Base-by-base conservation (phyloP, 805 yeast genomes). In the Starmerella vitae region DNA sequence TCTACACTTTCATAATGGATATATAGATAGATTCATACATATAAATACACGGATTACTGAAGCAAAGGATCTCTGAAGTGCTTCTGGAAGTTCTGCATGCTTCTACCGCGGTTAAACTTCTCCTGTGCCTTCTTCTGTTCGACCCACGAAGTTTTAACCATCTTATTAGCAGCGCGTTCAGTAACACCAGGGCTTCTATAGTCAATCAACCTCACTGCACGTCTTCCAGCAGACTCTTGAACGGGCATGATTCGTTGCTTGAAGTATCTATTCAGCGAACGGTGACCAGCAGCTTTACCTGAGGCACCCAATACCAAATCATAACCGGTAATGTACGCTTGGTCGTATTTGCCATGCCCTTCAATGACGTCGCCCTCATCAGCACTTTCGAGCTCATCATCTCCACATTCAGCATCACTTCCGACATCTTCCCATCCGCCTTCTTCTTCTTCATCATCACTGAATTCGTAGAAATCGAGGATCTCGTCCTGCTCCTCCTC, bases 391-490 rank as follows among this genome's bases (percentile, higher is more conserved):
- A 44, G 52, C 12, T 47, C 30, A 37, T 40, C 51, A 1, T 52
- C 62, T 10, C 44, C 52, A 12, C 47, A 54, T 17, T 42, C 56
- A 15, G 43, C 50, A 9, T 48, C 59, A 15, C 47, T 55, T 26
- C 42, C 52, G 3, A 54, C 61, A n/a, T 55, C 67, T 10, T 58
- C 69, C 41, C 65, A 57, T 18, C 55, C 61, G 15, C 39, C 60
- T 12, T 52, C 62, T 2, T 47, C 60, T 18, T 48, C 62, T 13
- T 58, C 67, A 51, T 75, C 76, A 1, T 85, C 66, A 1, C 82
- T 68, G 61, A 83, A 86, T 56, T 88, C 95, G 56, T 91, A 91
- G 54, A 78, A 91, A 30, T 74, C 78, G 0, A 85, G 71, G 32
- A 88, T 67, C 53, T 77, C 79, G 34, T 75, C 68, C 53, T 76